These are phyloP conservation scores for Phytophthora hybrid DNA, from an alignment of 352 stramenopile genomes.

Conservation along the genomic window DNA sequence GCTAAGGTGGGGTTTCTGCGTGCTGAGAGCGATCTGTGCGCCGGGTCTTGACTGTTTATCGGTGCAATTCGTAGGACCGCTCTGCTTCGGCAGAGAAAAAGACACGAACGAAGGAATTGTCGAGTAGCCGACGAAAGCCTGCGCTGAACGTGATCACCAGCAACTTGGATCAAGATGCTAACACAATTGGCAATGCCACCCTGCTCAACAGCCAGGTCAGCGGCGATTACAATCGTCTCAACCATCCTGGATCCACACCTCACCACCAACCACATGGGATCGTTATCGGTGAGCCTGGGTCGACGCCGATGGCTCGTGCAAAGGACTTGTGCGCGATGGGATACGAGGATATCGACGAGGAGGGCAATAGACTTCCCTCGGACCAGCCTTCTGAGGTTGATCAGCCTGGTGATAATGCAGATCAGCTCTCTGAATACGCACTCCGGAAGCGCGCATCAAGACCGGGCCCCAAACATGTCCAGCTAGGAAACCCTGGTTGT, in stretches of 20 bases:
- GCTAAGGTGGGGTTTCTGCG: constrained; percentile 15
- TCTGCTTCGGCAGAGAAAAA: constrained; percentile 25
- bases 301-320: constrained; percentile 59
- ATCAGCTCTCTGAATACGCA: constrained; percentile 66
- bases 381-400: not conserved
- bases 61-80: constrained; percentile 20
- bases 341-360: constrained; percentile 62
- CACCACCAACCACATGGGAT: constrained; percentile 41
- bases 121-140: constrained; percentile 35
- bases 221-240: constrained; percentile 59
- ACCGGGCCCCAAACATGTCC: constrained; percentile 64
- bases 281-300: constrained; percentile 64
- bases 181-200: constrained; percentile 11
- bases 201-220: constrained; percentile 15
- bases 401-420: not conserved
- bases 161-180: constrained; percentile 29
- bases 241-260: constrained; percentile 70
- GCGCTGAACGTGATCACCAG: constrained; percentile 53
- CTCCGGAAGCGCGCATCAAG: constrained; percentile 52
- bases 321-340: constrained; percentile 57
- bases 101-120: constrained; percentile 9
- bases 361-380: constrained; percentile 13
- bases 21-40: not conserved
- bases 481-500: constrained; percentile 56
- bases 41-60: not conserved